Conservation (phyloP, 352 stramenopile genomes). For the Phytophthora nicotianae region DNA sequence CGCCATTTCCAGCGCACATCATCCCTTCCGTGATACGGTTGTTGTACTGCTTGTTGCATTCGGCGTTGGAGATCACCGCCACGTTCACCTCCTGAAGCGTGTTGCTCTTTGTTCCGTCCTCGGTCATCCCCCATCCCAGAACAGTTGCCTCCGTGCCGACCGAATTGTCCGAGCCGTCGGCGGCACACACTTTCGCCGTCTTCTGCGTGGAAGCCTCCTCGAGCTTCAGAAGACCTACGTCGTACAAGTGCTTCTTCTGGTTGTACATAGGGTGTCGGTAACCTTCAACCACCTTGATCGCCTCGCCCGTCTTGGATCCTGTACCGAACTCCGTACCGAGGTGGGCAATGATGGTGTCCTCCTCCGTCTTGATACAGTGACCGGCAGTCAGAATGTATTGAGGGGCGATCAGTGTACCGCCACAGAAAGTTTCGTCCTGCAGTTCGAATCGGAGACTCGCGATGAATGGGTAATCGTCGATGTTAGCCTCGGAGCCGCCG, state of each 20-base stretch:
- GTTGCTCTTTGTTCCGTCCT: slow-evolving; percentile 31
- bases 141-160: slow-evolving; percentile 55
- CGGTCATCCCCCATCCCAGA: slow-evolving; percentile 55
- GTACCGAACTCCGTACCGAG: slow-evolving; percentile 25
- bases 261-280: slow-evolving; percentile 36
- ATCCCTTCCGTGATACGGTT: slow-evolving; percentile 62
- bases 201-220: slow-evolving; percentile 26
- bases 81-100: slow-evolving; percentile 57
- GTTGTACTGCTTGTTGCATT: slow-evolving; percentile 60
- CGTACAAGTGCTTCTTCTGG: slow-evolving; percentile 30
- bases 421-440: slow-evolving; percentile 51
- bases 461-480: slow-evolving; percentile 52
- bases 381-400: slow-evolving; percentile 71
- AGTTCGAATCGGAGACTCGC: slow-evolving; percentile 48
- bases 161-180: slow-evolving; percentile 52
- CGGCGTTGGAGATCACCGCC: slow-evolving; percentile 52
- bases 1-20: slow-evolving; percentile 57
- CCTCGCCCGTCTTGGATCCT: slow-evolving; percentile 14
- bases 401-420: slow-evolving; percentile 57
- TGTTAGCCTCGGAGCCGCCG: slow-evolving; percentile 52
- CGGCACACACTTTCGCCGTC: slow-evolving; percentile 39
- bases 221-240: slow-evolving; percentile 36
- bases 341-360: slow-evolving; percentile 40
- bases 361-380: slow-evolving; percentile 63
- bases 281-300: slow-evolving; percentile 30